Evolutionary conservation across 2,329 filamentous ascomycete genomes (phyloP), one percentile per base, ranked within the genome.

Genomic region (Pseudogymnoascus sp.): DNA sequence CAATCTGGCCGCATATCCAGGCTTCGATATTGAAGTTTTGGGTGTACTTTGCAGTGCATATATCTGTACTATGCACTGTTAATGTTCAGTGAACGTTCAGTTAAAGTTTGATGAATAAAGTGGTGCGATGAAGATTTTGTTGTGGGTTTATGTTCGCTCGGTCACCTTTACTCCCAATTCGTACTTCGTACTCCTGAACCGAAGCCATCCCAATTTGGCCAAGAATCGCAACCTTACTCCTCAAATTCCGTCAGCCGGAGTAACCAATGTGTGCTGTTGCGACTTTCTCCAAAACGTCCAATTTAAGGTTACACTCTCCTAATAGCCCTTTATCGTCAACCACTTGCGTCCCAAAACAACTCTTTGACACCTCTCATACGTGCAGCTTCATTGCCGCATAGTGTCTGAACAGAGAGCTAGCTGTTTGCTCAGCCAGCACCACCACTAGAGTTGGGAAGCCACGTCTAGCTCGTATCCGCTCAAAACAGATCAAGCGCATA

Each of bases 141-240:
- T 33, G 49, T 55, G 49, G 49, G 49, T 55, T 55, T 55, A 33
- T 55, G 16, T 2, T 33, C 28, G 14, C 5, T 33, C 28, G 14
- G 16, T 55, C 28, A 33, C 28, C 16, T 55, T 55, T 52, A 52
- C n/a, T 19, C 8, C n/a, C 9, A 19, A 19, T 12, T 14, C 45
- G 45, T 19, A 33, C 49, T 12, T 55, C 49, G 49, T 30, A 19
- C 25, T 55, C n/a, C 23, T 30, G 25, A 55, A 55, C 49, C 25
- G 25, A 55, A 55, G 49, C 49, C 49, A 55, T 55, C 49, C 49
- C 49, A 55, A 55, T 55, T 28, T 55, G 49, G 49, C 49, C 49
- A 33, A 33, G n/a, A 55, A 55, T 33, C 49, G n/a, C 16, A 55
- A 33, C 9, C 49, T 19, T 33, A 30, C 49, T 55, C 49, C n/a